phyloP scores from a whole-genome alignment of 176 grass and related monocot species.

The Elymus sibiricus region DNA sequence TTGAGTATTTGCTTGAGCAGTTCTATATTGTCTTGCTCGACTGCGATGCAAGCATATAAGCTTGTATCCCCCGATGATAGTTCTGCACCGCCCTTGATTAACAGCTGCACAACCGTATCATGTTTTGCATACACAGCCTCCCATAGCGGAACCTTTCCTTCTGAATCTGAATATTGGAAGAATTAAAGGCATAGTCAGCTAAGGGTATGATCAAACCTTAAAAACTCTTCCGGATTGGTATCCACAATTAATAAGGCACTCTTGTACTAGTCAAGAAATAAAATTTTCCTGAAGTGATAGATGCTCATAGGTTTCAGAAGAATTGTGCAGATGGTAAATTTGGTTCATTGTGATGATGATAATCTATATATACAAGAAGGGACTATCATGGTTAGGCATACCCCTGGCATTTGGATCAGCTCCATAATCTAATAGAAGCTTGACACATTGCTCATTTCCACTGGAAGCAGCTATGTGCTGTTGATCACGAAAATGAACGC shows the following conservation, averaged over 20 bases:
- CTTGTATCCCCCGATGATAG: conserved; percentile 61
- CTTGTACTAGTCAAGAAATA: background rate
- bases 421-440: conserved; percentile 65
- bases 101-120: conserved; percentile 47
- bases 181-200: background rate
- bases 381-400: conserved; percentile 24
- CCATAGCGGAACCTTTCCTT: conserved; percentile 83
- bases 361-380: background rate
- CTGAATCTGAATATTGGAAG: conserved; percentile 49
- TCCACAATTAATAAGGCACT: background rate
- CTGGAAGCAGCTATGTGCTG: conserved; percentile 96
- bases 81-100: conserved; percentile 51
- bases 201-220: conserved; percentile 13
- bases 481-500: conserved; percentile 23
- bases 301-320: background rate
- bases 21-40: conserved; percentile 53
- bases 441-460: conserved; percentile 67
- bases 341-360: background rate
- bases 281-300: background rate
- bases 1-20: conserved; percentile 59
- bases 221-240: background rate
- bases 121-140: conserved; percentile 72
- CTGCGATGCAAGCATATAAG: conserved; percentile 53
- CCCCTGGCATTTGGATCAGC: conserved; percentile 86
- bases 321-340: conserved; percentile 4